Percentiles rank a stretch among this genome's conserved stretches.
Conservation (phyloP, 257 asterid genomes). For the Linaria vulgaris region DNA sequence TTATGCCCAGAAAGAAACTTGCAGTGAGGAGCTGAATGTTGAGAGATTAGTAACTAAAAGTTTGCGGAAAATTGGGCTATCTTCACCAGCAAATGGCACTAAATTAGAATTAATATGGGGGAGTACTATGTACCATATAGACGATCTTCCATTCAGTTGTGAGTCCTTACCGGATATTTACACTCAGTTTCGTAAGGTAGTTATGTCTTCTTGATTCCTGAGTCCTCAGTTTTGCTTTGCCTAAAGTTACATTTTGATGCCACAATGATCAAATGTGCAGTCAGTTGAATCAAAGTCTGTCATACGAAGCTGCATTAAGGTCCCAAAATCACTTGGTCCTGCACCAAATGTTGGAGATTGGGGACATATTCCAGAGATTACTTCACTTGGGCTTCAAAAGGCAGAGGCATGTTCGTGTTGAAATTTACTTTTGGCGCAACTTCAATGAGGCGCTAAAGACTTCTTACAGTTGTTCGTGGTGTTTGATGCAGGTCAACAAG, state of each 20-base stretch:
- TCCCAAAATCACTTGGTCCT: conserved; percentile 77
- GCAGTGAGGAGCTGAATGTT: conserved; percentile 86
- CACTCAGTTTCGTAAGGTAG: conserved; percentile 94
- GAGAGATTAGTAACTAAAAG: conserved; percentile 61
- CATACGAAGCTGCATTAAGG: conserved; percentile 61
- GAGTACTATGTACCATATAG: conserved; percentile 77
- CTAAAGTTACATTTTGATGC: conserved; percentile 17
- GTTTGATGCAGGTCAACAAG: conserved; percentile 53
- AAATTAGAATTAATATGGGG: conserved; percentile 81
- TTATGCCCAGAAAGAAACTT: conserved; percentile 93
- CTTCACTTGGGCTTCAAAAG: conserved; percentile 57
- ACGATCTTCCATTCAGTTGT: conserved; percentile 75
- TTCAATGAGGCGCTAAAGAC: conserved; percentile 18
- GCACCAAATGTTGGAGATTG: conserved; percentile 66
- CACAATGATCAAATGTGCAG: conserved; percentile 46
- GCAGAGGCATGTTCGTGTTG: conserved; percentile 50
- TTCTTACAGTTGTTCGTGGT: conserved; percentile 3
- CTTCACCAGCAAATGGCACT: conserved; percentile 29
- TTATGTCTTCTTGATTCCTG: conserved; percentile 6
- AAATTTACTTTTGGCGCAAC: not conserved
- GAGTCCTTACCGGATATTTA: conserved; percentile 71
- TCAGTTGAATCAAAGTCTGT: conserved; percentile 70
- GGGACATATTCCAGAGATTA: conserved; percentile 74
- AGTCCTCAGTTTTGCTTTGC: not conserved
- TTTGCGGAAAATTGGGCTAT: conserved; percentile 31